These are phyloP conservation scores for Solanum clarkiae DNA, from an alignment of 257 asterid species.

Conservation along the genomic window DNA sequence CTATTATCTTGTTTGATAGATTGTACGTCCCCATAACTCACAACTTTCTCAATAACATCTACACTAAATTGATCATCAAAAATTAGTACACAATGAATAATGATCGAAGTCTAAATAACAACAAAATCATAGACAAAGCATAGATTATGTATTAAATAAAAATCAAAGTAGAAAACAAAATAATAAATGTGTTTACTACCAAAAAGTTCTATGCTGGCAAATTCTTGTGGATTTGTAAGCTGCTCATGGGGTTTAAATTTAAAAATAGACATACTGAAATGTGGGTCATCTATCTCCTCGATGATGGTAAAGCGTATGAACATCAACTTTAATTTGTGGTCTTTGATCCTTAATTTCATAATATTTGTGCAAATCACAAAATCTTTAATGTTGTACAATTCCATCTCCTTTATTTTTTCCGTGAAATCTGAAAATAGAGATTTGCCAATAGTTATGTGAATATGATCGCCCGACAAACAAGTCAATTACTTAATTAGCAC, in stretches of 20 bases:
- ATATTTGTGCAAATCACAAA: background rate
- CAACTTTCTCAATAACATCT: background rate
- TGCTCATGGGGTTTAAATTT: background rate
- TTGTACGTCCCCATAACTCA: background rate
- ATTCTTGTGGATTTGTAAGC: background rate
- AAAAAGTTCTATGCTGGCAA: background rate
- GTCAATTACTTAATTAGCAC: background rate
- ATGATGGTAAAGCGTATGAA: background rate
- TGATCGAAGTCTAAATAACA: background rate
- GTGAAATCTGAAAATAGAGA: background rate
- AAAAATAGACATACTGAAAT: background rate
- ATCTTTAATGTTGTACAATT: background rate
- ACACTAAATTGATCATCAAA: background rate
- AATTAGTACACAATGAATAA: background rate
- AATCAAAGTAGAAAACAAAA: background rate
- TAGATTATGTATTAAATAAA: too few relatives aligned
- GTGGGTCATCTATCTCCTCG: background rate
- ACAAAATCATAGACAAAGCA: too few relatives aligned
- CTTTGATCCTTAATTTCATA: background rate
- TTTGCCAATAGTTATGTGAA: background rate
- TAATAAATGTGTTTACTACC: background rate
- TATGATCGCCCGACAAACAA: background rate
- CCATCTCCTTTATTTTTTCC: background rate
- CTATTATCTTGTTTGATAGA: background rate
- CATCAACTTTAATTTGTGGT: background rate